phyloP scores from a whole-genome alignment of 2,329 filamentous ascomycete species.

The Alternaria ventricosa region DNA sequence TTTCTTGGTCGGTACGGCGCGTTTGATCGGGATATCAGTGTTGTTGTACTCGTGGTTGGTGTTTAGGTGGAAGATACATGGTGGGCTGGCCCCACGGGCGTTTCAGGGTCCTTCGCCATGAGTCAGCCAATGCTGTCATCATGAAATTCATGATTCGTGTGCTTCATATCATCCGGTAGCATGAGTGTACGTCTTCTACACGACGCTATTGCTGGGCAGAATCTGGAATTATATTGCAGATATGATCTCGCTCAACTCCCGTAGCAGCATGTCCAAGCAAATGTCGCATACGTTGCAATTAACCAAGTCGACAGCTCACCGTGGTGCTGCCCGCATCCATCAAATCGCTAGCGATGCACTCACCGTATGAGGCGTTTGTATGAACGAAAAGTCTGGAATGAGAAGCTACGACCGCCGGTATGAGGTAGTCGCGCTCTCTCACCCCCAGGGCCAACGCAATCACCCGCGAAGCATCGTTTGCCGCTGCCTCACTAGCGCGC shows the following conservation, averaged over 20 bases:
- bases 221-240: not conserved
- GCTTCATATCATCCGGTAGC: not conserved
- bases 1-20: not conserved
- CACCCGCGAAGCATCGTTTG: not conserved
- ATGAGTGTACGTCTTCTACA: not conserved
- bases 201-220: not conserved
- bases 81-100: slow-evolving; percentile 7
- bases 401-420: not conserved
- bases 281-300: not conserved
- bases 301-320: not conserved
- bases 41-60: not conserved
- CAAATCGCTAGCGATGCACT: not conserved
- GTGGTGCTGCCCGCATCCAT: not conserved
- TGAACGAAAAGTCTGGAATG: not conserved
- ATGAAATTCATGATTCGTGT: slow-evolving; percentile 7
- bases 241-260: not conserved
- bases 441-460: slow-evolving; percentile 5
- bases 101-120: slow-evolving; percentile 22
- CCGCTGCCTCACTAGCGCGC: not conserved
- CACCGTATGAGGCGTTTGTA: not conserved
- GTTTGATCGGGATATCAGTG: slow-evolving; percentile 7
- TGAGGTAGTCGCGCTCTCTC: slow-evolving; percentile 2
- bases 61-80: slow-evolving; percentile 7
- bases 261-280: not conserved
- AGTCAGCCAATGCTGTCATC: slow-evolving; percentile 22